These are phyloP conservation scores for Aulographum hederae DNA, from an alignment of 2,329 filamentous ascomycete species.

Conservation along the genomic window DNA sequence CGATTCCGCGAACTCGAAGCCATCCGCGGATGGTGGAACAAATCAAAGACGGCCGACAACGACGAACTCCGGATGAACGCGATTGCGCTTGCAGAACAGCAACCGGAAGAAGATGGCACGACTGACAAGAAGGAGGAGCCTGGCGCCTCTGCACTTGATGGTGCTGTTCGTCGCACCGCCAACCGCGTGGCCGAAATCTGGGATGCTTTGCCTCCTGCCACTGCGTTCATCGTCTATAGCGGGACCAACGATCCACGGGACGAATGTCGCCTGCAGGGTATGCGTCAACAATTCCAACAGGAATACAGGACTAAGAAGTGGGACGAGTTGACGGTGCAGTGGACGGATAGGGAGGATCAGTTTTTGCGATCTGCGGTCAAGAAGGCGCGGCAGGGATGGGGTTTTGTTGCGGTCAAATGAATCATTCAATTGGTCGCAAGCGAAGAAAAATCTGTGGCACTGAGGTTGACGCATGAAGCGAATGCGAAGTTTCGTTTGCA, in stretches of 20 bases:
- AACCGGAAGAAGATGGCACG: conserved; percentile 1
- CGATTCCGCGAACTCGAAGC: conserved; percentile 43
- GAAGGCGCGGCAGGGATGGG: conserved; percentile 37
- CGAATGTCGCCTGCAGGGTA: conserved; percentile 33
- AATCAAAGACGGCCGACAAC: conserved; percentile 21
- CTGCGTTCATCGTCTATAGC: conserved; percentile 43
- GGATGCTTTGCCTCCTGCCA: conserved; percentile 37
- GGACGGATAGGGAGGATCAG: conserved; percentile 47
- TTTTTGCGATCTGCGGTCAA: conserved; percentile 36
- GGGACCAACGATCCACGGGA: conserved; percentile 45
- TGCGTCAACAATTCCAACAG: conserved; percentile 36
- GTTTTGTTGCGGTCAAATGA: conserved; percentile 40
- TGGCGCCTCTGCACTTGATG: conserved; percentile 17
- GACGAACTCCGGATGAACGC: conserved; percentile 13
- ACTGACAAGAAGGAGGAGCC: not conserved
- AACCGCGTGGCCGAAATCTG: conserved; percentile 33
- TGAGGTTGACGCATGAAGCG: too few species aligned
- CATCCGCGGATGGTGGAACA: conserved; percentile 41
- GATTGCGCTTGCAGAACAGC: conserved; percentile 6
- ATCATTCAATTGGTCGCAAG: conserved; percentile 1
- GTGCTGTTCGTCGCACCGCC: conserved; percentile 31
- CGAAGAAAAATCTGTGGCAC: too few species aligned
- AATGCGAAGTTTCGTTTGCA: too few species aligned
- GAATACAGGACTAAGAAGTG: conserved; percentile 43
- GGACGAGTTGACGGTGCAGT: conserved; percentile 43